Conservation (phyloP, 2,329 filamentous ascomycete genomes). For the Fusarium pseudograminearum region DNA sequence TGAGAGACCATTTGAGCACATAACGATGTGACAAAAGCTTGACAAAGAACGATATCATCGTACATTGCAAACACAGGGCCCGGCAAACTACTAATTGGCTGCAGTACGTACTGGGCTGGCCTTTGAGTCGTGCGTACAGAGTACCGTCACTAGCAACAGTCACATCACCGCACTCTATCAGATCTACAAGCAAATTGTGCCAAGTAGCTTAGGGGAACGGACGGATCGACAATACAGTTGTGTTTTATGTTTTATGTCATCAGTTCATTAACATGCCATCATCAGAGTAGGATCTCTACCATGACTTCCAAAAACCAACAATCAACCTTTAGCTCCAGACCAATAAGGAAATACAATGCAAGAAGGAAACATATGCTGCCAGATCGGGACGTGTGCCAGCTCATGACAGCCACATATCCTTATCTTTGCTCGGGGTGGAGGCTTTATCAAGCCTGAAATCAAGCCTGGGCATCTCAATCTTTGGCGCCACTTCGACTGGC, state of each 20-base stretch:
- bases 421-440: slow-evolving; percentile 48
- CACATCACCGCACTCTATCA: slow-evolving; percentile 8
- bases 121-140: background rate
- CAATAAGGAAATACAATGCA: slow-evolving; percentile 43
- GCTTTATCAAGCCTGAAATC: slow-evolving; percentile 60
- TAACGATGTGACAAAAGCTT: background rate
- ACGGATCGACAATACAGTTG: slow-evolving; percentile 35
- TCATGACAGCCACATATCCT: slow-evolving; percentile 51
- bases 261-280: slow-evolving; percentile 57
- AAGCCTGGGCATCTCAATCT: slow-evolving; percentile 70
- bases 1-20: slow-evolving; percentile 28
- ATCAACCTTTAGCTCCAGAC: slow-evolving; percentile 43
- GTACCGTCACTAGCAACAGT: background rate
- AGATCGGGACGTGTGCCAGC: slow-evolving; percentile 15
- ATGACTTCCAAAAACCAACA: slow-evolving; percentile 49
- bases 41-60: background rate
- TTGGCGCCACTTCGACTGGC: slow-evolving; percentile 67
- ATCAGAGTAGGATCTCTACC: slow-evolving; percentile 48
- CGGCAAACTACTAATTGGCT: background rate
- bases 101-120: slow-evolving; percentile 5
- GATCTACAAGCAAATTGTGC: slow-evolving; percentile 22
- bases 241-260: slow-evolving; percentile 51
- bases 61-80: background rate
- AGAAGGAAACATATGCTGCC: slow-evolving; percentile 39
- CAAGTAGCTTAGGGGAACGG: slow-evolving; percentile 22